Evolutionary conservation across 495 filamentous ascomycete genomes (phyloP), one percentile per base, ranked within the genome.

Genomic region (Cenococcum geophilum): DNA sequence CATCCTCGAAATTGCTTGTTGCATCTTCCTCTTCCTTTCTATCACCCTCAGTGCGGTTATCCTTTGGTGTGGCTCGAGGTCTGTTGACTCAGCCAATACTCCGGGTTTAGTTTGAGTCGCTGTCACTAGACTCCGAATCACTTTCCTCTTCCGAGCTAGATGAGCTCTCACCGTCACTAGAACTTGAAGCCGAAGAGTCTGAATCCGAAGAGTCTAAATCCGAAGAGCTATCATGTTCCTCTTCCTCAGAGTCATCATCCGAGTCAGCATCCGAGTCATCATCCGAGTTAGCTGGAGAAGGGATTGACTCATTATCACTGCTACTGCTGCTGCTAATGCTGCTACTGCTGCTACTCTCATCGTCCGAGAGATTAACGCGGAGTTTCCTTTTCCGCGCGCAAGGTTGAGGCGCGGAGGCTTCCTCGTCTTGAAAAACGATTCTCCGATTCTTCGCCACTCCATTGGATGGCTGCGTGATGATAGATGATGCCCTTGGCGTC

Each of bases 321-420:
- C 22, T 59, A 5, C 27, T 40, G 20, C 35, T 43, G 6, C 40
- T 40, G 25, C 11, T 37, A 35, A n/a, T 35, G 18, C 53, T 51
- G n/a, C 57, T 52, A 36, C 57, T 37, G 42, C 50, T 50, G 32
- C 54, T 63, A 43, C 27, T 45, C 4, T 62, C 62, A 51, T 65
- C 62, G 57, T 51, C 59, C 11, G 40, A 55, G 4, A 59, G 34
- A 14, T 59, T 42, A 3, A 55, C 64, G 18, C 65, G 42, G 20
- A 34, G 50, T 52, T 68, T 64, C 1, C 61, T 40, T 18, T 55
- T 55, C 18, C 61, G 14, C 12, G 61, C 20, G 18, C 35, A 16
- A 42, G 52, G 23, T 36, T 57, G 57, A 27, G 34, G 22, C 4
- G 25, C 23, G 6, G n/a, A 22, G 4, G 16, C 23, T 49, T 49